phyloP scores from a whole-genome alignment of 495 filamentous ascomycete genomes.

The Pseudomonodictys pantanalensis region DNA sequence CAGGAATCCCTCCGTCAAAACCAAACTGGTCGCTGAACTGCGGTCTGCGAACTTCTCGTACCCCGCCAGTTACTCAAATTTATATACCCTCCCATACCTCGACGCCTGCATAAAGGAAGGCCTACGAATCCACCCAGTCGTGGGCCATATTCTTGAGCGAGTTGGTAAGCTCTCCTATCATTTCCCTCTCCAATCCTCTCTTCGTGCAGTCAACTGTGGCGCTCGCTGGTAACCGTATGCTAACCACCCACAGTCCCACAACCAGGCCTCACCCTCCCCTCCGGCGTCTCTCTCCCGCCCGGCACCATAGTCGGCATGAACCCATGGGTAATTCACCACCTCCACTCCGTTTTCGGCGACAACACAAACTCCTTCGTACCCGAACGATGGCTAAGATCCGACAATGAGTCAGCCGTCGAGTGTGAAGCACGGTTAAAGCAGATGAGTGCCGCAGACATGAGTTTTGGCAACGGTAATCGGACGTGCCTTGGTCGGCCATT shows the following conservation, averaged over 20 bases:
- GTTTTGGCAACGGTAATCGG: slow-evolving; percentile 18
- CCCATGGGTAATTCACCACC: slow-evolving; percentile 8
- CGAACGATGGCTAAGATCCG: slow-evolving; percentile 21
- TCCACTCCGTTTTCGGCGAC: slow-evolving; percentile 4
- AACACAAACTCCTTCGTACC: slow-evolving; percentile 9
- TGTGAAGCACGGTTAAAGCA: slow-evolving; percentile 4
- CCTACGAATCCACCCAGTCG: slow-evolving; percentile 19
- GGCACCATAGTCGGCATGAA: slow-evolving; percentile 26
- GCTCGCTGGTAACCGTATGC: too few relatives aligned
- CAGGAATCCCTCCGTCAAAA: slow-evolving; percentile 4
- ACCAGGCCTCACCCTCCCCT: slow-evolving; percentile 5
- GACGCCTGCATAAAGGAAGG: slow-evolving; percentile 17
- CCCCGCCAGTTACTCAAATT: neutral
- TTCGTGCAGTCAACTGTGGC: too few relatives aligned
- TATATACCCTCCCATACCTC: slow-evolving; percentile 3
- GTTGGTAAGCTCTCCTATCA: too few relatives aligned
- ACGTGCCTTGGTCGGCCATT: slow-evolving; percentile 21
- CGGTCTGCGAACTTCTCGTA: neutral
- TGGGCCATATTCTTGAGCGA: slow-evolving; percentile 21
- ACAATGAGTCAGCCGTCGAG: neutral
- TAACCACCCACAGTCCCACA: too few relatives aligned
- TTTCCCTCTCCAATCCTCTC: too few relatives aligned
- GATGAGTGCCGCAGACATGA: slow-evolving; percentile 20
- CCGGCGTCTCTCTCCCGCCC: slow-evolving; percentile 7
- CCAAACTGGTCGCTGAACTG: slow-evolving; percentile 8